Conservation (phyloP, 352 stramenopile species). For the Blastocystis sp. region DNA sequence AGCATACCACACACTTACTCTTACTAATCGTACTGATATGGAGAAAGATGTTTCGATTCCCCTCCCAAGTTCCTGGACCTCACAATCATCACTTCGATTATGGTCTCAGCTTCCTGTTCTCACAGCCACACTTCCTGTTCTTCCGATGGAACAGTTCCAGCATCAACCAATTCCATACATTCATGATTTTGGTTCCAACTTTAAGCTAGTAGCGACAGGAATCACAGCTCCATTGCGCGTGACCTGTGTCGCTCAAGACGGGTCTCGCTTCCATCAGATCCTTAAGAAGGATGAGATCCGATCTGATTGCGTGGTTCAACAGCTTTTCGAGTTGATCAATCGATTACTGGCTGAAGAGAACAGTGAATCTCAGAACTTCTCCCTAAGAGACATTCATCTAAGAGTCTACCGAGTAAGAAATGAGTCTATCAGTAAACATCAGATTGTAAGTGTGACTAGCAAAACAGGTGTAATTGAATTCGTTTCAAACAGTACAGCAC, state of each 20-base stretch:
- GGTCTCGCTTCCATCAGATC: not conserved
- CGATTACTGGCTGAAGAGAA: slow-evolving; percentile 79
- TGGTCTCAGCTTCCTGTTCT: slow-evolving; percentile 39
- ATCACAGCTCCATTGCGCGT: slow-evolving; percentile 11
- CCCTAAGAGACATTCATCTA: slow-evolving; percentile 72
- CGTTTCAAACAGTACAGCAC: slow-evolving; percentile 91
- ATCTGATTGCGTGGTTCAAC: slow-evolving; percentile 82
- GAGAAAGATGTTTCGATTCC: not conserved
- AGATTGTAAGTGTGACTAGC: slow-evolving; percentile 77
- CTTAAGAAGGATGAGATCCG: slow-evolving; percentile 58
- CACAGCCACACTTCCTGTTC: slow-evolving; percentile 3
- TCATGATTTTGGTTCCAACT: not conserved
- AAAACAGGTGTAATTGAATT: slow-evolving; percentile 94
- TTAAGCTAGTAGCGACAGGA: slow-evolving; percentile 7
- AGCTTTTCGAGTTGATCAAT: slow-evolving; percentile 84
- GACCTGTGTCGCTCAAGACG: not conserved
- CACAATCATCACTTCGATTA: not conserved
- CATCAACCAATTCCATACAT: not conserved
- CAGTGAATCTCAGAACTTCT: slow-evolving; percentile 58
- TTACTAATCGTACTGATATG: not conserved
- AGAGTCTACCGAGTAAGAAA: slow-evolving; percentile 90
- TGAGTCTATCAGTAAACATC: not conserved
- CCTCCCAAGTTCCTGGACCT: not conserved
- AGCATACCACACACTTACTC: slow-evolving; percentile 23
- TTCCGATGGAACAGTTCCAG: not conserved